Evolutionary conservation across 768 basidiomycete species (phyloP), one percentile per base, ranked within the genome.

Genomic region (Mycena vitilis): DNA sequence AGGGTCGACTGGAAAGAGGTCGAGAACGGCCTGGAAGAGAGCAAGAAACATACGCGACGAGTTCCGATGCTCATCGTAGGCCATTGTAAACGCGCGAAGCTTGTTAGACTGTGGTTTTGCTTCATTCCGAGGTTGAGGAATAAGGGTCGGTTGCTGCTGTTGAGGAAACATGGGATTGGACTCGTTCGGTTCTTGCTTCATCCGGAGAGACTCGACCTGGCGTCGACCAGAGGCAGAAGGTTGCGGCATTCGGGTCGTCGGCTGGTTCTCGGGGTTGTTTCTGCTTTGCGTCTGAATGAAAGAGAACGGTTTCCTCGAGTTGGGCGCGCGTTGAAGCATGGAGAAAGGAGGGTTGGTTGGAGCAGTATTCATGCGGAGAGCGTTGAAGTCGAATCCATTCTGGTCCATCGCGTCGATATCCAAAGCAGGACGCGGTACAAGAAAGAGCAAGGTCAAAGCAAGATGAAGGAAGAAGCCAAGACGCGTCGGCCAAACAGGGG

Each of bases 311-410:
- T 68, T 71, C 51, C 70, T 38, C 34, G 37, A 62, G 51, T 65
- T 65, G 11, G 53, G 56, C 52, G 63, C 66, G 40, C 55, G 52
- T 65, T 68, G 66, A 12, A 71, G 61, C 55, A 67, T 60, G 11
- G 70, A 65, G 42, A 68, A 71, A 56, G 70, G 57, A 57, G 58
- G 63, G 44, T 58, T 68, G n/a, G 59, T 45, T 6, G 65, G 40
- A 53, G 58, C 62, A 34, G 58, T 58, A 30, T 61, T 68, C 62
- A 60, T 61, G 10, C 72, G 72, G 7, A 73, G 45, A 38, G 72
- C 65, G 22, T 70, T 70, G 61, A 63, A 73, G 37, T 73, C 72
- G 53, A 73, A 73, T 47, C 72, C 72, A 48, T 65, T 56, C 5
- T 62, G 63, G 48, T 70, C 72, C 72, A 73, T 73, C 45, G 49